A percentile compares a stretch with the other conserved stretches of the same genome.
These are phyloP conservation scores for Borealophlyctis nickersoniae DNA, from an alignment of 192 early-diverging fungal genomes.

Conservation along the genomic window DNA sequence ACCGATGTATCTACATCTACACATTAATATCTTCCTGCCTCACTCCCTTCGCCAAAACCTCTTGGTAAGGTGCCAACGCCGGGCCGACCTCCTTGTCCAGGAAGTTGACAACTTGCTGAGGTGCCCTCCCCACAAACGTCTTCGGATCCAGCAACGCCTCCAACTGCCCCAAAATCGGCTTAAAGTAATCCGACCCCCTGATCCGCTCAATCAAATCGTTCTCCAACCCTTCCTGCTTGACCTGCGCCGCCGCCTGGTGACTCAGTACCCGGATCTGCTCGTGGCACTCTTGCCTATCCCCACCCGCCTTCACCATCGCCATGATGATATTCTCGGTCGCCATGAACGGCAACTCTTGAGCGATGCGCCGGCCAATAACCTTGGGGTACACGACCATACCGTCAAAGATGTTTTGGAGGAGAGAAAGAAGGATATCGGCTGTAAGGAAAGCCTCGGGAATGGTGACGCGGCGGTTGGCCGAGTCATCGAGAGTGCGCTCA, in stretches of 20 bases:
- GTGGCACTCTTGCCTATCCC: constrained; percentile 93
- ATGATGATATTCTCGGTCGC: constrained; percentile 99
- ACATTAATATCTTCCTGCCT: constrained; percentile 72
- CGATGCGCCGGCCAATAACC: constrained; percentile 86
- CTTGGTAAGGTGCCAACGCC: constrained; percentile 74
- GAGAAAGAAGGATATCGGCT: constrained; percentile 91
- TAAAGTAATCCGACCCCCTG: constrained; percentile 78
- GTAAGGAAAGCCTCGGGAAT: constrained; percentile 97
- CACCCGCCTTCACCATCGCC: constrained; percentile 96
- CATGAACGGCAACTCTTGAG: constrained; percentile 97
- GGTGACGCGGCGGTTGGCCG: constrained; percentile 91
- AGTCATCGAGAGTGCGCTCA: constrained; percentile 96
- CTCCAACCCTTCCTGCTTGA: constrained; percentile 89
- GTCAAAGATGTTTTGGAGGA: constrained; percentile 94
- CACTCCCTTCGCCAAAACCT: constrained; percentile 54
- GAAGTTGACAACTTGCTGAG: constrained; percentile 88
- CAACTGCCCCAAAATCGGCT: constrained; percentile 72
- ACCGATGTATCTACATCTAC: no score
- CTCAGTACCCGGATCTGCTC: constrained; percentile 94
- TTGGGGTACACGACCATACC: constrained; percentile 97
- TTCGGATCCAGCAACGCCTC: constrained; percentile 74
- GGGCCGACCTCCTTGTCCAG: constrained; percentile 74
- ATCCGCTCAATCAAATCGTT: constrained; percentile 96
- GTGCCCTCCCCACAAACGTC: constrained; percentile 93
- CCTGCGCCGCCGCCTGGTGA: constrained; percentile 86